Evolutionary conservation across 2,329 filamentous ascomycete species (phyloP), one percentile per base, ranked within the genome.

Genomic region (Fulvia fulva): DNA sequence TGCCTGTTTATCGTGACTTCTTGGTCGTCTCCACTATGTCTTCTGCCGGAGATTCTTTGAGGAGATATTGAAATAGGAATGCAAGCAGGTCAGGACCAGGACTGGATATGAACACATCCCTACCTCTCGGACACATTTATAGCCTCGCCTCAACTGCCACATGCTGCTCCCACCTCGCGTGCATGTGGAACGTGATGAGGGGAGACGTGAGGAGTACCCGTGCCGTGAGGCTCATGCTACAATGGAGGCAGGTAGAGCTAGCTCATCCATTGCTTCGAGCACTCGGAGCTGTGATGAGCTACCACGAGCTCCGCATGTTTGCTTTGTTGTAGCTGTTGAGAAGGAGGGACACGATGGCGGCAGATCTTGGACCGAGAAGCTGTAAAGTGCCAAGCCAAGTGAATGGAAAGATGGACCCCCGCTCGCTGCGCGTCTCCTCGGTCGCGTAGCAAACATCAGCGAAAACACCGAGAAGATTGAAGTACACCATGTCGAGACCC

Each of bases 261-360:
- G 50, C 32, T 60, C 53, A 26, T 60, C 58, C 58, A 51, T 51
- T 60, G 30, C 58, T 32, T 54, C 58, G 58, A 60, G 58, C 41
- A 51, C 43, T 50, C 34, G 43, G 28, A 43, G 37, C 50, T 51
- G 51, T 54, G 54, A 45, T 22, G 45, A 45, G 54, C 54, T 51
- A 11, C 26, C 34, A 26, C 37, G 19, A 43, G 16, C 47, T 26
- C 30, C 50, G 34, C n/a, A 30, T 14, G 37, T 41, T 41, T 19
- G 16, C 37, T 14, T 41, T 14, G 37, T 8, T 41, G 37, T 41
- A 41, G 37, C 37, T 41, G 14, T 41, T n/a, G 37, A n/a, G 1
- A 41, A 50, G 14, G 22, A 22, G 28, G 19, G 12, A 47, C 21
- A 23, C 4, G 22, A 47, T 16, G 14, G 14, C 16, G 16, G 37